Conservation (phyloP, 192 early-diverging fungal species). For the Gamsiella multidivaricata region DNA sequence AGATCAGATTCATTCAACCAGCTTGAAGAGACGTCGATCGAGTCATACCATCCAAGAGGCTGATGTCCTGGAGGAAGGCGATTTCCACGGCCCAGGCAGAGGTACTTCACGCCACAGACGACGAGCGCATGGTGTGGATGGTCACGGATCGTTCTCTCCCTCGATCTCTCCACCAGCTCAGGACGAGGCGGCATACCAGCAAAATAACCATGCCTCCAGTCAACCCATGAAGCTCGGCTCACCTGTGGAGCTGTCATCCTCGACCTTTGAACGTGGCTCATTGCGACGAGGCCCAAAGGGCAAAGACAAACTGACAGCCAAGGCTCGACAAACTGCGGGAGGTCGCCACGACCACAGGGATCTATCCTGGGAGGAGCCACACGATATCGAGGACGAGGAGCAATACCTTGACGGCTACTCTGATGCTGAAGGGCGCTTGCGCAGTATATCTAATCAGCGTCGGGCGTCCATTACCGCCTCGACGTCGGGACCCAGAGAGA, state of each 20-base stretch:
- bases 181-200: background rate
- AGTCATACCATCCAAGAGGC: background rate
- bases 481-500: slow-evolving; percentile 13
- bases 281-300: background rate
- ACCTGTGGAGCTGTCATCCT: background rate
- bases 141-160: background rate
- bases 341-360: background rate
- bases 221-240: background rate
- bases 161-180: background rate
- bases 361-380: background rate
- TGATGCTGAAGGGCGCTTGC: background rate
- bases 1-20: background rate
- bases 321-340: background rate
- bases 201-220: background rate
- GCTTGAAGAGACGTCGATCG: background rate
- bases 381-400: background rate
- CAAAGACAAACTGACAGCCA: background rate
- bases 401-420: background rate
- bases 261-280: background rate
- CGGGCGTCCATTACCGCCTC: background rate
- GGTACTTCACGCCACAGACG: background rate
- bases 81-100: background rate
- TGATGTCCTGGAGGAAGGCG: background rate
- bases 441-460: background rate
- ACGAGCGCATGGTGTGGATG: background rate